Conservation (phyloP, 257 asterid genomes). For the Paulownia fortunei region DNA sequence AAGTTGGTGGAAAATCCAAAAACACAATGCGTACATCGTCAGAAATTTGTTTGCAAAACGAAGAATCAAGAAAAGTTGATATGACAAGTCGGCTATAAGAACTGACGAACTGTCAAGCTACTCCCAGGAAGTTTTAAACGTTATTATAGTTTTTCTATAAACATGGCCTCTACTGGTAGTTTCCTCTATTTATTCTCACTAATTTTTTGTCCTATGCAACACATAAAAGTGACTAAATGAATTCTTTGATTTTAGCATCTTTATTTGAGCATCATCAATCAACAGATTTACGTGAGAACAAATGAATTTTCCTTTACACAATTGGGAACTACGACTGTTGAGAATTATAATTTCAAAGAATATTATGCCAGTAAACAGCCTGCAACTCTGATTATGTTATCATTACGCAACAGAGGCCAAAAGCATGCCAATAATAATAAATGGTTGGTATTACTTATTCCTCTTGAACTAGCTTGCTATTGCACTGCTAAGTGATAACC, state of each 20-base stretch:
- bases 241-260: slow-evolving; percentile 18
- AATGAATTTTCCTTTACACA: background rate
- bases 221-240: background rate
- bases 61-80: background rate
- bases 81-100: background rate
- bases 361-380: background rate
- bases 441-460: background rate
- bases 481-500: background rate
- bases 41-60: too few species aligned
- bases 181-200: background rate
- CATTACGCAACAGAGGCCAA: background rate
- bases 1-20: background rate
- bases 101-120: background rate
- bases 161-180: background rate
- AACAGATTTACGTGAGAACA: background rate
- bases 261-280: slow-evolving; percentile 7
- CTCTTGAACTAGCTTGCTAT: background rate
- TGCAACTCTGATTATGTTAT: background rate
- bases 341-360: background rate
- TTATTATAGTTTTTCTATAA: background rate
- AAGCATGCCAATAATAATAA: background rate
- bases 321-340: background rate
- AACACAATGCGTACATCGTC: background rate
- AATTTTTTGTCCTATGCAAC: background rate
- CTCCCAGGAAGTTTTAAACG: background rate